These are phyloP conservation scores for Diplodia mutila DNA, from an alignment of 2,329 filamentous ascomycete species.

Conservation along the genomic window DNA sequence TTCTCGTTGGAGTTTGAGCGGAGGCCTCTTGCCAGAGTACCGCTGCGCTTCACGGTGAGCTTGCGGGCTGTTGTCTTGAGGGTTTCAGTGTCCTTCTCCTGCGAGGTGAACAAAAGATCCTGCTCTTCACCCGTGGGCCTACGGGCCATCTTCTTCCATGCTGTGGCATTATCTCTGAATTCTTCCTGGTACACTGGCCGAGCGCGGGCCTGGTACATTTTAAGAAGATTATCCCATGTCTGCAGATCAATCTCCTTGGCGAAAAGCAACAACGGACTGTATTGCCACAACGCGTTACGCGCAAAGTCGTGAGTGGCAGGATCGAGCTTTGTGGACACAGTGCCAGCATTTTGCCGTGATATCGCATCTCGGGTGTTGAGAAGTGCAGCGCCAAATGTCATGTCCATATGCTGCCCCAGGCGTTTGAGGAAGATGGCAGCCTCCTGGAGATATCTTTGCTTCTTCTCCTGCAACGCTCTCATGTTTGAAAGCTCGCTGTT, in stretches of 20 bases:
- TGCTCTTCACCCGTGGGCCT: conserved; percentile 77
- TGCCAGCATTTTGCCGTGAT: conserved; percentile 52
- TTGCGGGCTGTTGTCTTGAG: conserved; percentile 74
- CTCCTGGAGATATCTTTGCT: conserved; percentile 81
- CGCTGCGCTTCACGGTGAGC: conserved; percentile 89
- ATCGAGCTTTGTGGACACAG: conserved; percentile 64
- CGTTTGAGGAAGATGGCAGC: conserved; percentile 76
- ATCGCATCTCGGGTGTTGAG: conserved; percentile 69
- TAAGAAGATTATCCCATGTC: conserved; percentile 80
- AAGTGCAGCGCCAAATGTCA: conserved; percentile 77
- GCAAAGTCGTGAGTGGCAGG: conserved; percentile 69
- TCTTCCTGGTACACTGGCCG: conserved; percentile 79
- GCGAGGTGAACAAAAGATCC: conserved; percentile 85
- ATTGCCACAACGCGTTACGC: conserved; percentile 79
- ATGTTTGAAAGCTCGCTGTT: conserved; percentile 81
- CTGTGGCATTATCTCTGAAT: conserved; percentile 74
- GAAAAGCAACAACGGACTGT: conserved; percentile 85
- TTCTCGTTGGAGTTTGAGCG: conserved; percentile 70
- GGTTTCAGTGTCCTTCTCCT: conserved; percentile 85
- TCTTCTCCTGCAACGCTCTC: conserved; percentile 93
- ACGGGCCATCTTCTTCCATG: conserved; percentile 79
- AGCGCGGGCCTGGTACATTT: conserved; percentile 78
- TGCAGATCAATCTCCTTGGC: conserved; percentile 79
- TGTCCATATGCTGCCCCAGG: conserved; percentile 78
- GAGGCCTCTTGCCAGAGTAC: conserved; percentile 77